phyloP scores from a whole-genome alignment of 306 rosid genomes.

The Calophaca sinica region DNA sequence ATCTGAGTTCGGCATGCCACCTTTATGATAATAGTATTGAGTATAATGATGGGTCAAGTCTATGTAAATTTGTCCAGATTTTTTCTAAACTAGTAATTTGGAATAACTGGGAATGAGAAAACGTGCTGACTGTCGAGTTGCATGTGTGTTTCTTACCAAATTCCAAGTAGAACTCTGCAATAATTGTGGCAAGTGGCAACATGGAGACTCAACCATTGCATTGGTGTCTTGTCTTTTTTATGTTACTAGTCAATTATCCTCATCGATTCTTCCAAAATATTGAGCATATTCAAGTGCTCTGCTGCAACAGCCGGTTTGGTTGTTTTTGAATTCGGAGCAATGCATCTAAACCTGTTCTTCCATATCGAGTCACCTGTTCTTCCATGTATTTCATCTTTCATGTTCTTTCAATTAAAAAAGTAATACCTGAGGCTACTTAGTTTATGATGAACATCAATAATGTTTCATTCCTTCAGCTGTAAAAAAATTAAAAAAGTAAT shows the following conservation, averaged over 20 bases:
- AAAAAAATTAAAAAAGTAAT: no score
- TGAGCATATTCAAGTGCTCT: slow-evolving; percentile 16
- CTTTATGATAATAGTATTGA: background rate
- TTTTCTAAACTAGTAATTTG: background rate
- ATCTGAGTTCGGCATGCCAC: slow-evolving; percentile 36
- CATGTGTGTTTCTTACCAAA: background rate
- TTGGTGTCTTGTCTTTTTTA: slow-evolving; percentile 1
- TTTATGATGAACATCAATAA: no score
- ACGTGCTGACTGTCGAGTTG: slow-evolving; percentile 4
- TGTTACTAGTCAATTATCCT: slow-evolving; percentile 26
- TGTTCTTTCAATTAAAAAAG: no score
- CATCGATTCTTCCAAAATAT: slow-evolving; percentile 15
- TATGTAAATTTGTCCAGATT: background rate
- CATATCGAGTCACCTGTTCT: no score
- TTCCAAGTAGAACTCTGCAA: slow-evolving; percentile 1
- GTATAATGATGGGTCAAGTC: slow-evolving; percentile 13
- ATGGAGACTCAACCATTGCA: slow-evolving; percentile 23
- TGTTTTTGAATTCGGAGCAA: background rate
- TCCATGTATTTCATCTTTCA: background rate
- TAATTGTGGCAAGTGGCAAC: slow-evolving; percentile 29
- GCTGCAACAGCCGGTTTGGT: slow-evolving; percentile 1
- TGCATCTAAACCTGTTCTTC: background rate
- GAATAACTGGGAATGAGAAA: background rate
- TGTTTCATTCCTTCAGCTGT: no score
- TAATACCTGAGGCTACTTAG: no score